A percentile compares a stretch with the other conserved stretches of the same genome.
Conservation (phyloP, 1,284 basidiomycete species). For the Albatrellus sp. region DNA sequence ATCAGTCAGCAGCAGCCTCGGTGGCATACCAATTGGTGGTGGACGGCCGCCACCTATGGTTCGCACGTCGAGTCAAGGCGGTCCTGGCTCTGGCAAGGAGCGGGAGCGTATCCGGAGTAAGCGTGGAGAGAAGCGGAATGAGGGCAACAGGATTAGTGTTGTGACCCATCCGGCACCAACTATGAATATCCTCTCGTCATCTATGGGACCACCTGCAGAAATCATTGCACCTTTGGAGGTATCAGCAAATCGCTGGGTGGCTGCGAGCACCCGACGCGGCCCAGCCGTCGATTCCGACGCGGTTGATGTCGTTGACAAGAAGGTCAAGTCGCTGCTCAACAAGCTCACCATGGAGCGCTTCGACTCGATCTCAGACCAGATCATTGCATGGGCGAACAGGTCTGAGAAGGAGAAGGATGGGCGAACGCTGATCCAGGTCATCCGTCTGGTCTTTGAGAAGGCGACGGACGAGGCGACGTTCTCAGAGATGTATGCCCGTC, state of each 20-base stretch:
- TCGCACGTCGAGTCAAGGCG: constrained; percentile 69
- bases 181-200: constrained; percentile 8
- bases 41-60: constrained; percentile 44
- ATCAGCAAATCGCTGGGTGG: constrained; percentile 78
- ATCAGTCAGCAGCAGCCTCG: constrained; percentile 24
- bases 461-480: constrained; percentile 92
- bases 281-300: constrained; percentile 46
- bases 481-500: constrained; percentile 94
- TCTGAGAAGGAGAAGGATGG: constrained; percentile 89
- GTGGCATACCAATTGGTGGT: constrained; percentile 28
- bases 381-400: constrained; percentile 91
- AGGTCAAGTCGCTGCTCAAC: constrained; percentile 88
- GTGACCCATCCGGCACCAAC: constrained; percentile 8
- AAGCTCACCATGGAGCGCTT: constrained; percentile 97
- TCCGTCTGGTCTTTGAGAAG: constrained; percentile 93
- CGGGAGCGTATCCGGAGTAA: constrained; percentile 60
- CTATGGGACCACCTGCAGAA: constrained; percentile 24
- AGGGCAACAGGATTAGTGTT: constrained; percentile 27
- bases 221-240: constrained; percentile 67
- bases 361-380: constrained; percentile 88
- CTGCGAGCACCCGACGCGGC: constrained; percentile 27
- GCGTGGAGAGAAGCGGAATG: constrained; percentile 51
- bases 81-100: constrained; percentile 35
- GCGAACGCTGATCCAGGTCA: constrained; percentile 89
- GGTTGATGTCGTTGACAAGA: constrained; percentile 83